Percentiles rank a stretch among this genome's conserved stretches.
Conservation (phyloP, 331 rosid genomes). For the Quercus phellos region DNA sequence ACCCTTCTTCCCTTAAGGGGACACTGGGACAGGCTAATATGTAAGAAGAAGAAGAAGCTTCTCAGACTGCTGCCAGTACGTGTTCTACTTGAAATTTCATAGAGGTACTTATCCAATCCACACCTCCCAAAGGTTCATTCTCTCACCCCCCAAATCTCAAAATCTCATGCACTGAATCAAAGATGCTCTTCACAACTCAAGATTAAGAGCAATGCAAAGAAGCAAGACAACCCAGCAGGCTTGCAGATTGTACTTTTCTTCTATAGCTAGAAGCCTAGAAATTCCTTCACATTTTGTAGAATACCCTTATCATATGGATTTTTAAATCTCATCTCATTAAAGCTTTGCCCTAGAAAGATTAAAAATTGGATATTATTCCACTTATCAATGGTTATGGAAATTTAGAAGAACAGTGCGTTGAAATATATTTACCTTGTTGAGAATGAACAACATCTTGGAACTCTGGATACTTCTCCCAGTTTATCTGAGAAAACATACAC, state of each 20-base stretch:
- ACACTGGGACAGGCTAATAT: no score
- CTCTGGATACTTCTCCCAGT: slow-evolving; percentile 50
- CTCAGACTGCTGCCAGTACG: no score
- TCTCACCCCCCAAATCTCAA: no score
- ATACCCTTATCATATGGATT: slow-evolving; percentile 46
- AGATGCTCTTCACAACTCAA: no score
- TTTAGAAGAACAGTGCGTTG: not conserved
- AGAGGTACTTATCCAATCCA: not conserved
- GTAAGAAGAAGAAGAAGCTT: no score
- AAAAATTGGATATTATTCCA: not conserved
- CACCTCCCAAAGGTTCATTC: not conserved
- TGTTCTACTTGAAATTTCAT: not conserved
- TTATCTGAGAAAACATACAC: slow-evolving; percentile 16
- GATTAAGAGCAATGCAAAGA: not conserved
- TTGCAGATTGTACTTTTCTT: not conserved
- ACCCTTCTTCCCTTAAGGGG: not conserved
- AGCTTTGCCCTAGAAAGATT: slow-evolving; percentile 20
- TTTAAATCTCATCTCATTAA: slow-evolving; percentile 15
- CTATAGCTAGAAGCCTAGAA: slow-evolving; percentile 20
- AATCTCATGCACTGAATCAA: no score
- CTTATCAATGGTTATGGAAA: not conserved
- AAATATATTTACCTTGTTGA: slow-evolving; percentile 30
- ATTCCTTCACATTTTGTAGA: slow-evolving; percentile 36
- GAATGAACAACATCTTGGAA: slow-evolving; percentile 29
- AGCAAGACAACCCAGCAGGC: not conserved